phyloP scores from a whole-genome alignment of 1,139 yeast species.

The Candida smagusa region DNA sequence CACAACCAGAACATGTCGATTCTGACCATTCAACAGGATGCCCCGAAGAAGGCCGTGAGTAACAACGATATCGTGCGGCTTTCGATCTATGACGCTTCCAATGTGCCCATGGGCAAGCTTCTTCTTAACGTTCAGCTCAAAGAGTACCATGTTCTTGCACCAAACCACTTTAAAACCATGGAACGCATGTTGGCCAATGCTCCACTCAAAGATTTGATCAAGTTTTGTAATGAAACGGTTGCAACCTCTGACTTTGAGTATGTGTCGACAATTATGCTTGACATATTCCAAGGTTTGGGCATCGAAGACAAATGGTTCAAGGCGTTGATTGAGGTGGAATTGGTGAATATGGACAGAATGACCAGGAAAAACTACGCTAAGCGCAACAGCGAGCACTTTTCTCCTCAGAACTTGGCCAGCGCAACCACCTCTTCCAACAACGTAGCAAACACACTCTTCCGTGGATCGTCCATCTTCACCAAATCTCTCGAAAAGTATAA shows the following conservation, averaged over 20 bases:
- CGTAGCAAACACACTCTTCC: conserved; percentile 69
- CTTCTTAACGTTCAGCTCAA: conserved; percentile 52
- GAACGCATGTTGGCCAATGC: conserved; percentile 56
- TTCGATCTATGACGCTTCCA: conserved; percentile 39
- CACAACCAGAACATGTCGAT: conserved; percentile 10
- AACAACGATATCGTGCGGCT: conserved; percentile 39
- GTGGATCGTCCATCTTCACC: conserved; percentile 82
- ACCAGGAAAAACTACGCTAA: conserved; percentile 39
- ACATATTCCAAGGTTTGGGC: conserved; percentile 62
- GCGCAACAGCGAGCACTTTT: conserved; percentile 14
- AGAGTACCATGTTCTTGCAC: conserved; percentile 60
- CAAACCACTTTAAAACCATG: conserved; percentile 53
- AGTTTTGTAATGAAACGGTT: conserved; percentile 42
- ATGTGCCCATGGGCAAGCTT: conserved; percentile 55
- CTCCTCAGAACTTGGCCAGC: not conserved
- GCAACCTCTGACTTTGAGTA: conserved; percentile 51
- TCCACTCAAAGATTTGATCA: conserved; percentile 49
- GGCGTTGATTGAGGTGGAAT: conserved; percentile 63
- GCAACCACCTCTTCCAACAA: conserved; percentile 28
- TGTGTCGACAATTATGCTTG: conserved; percentile 53
- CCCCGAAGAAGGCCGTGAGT: conserved; percentile 6
- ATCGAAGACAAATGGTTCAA: conserved; percentile 69
- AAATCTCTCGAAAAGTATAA: conserved; percentile 78
- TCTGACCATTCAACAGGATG: conserved; percentile 8
- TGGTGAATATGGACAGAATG: conserved; percentile 45